phyloP scores from a whole-genome alignment of 495 filamentous ascomycete species.

The Podospora conica region DNA sequence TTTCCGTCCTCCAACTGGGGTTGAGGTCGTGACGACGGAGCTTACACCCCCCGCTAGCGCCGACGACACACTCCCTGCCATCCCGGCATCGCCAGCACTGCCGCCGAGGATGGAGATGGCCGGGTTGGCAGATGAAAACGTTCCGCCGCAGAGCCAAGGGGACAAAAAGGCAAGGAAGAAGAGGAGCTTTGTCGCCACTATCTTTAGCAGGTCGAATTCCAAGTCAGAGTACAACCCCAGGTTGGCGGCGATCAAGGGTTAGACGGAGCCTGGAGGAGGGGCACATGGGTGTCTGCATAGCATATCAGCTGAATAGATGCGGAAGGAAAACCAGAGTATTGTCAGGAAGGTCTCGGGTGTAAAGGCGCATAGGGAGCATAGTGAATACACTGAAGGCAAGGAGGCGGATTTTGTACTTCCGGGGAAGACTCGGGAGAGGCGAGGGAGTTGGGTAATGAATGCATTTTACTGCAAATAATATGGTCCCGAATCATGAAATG shows the following conservation, averaged over 20 bases:
- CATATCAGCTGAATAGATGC: neutral
- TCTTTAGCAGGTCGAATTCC: constrained; percentile 35
- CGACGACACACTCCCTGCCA: constrained; percentile 16
- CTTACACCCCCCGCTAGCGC: constrained; percentile 26
- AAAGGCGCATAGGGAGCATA: neutral
- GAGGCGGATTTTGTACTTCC: neutral
- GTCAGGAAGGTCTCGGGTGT: neutral
- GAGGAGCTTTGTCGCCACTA: constrained; percentile 47
- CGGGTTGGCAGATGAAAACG: neutral
- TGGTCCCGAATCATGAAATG: neutral
- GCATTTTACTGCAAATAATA: neutral
- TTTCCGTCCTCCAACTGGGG: constrained; percentile 11
- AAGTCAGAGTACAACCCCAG: constrained; percentile 14
- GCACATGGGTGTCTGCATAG: neutral
- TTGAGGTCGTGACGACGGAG: constrained; percentile 9
- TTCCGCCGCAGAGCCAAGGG: neutral
- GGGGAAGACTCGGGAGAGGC: neutral
- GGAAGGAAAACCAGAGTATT: neutral
- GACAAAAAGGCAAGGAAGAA: constrained; percentile 35
- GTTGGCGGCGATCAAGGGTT: constrained; percentile 11
- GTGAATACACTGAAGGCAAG: neutral
- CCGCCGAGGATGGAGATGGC: neutral
- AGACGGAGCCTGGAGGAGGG: neutral
- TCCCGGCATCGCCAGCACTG: constrained; percentile 9
- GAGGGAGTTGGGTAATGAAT: neutral